Evolutionary conservation across 192 early-diverging fungal genomes (phyloP).

Genomic region (Coemansia sp.): DNA sequence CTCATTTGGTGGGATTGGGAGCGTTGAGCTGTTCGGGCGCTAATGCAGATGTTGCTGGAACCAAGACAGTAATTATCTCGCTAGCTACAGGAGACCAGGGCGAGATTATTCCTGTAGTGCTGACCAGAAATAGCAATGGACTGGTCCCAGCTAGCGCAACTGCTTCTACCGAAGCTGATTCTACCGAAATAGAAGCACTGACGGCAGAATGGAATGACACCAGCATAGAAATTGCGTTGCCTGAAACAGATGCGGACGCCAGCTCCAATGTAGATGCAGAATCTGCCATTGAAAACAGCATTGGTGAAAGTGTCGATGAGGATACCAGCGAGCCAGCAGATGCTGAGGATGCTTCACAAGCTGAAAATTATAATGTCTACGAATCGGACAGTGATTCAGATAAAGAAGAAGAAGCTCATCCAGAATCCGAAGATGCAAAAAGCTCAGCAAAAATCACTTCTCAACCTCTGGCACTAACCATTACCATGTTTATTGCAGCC

Average conservation of each 20-base stretch:
- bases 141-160: background rate
- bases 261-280: background rate
- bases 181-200: too few species aligned
- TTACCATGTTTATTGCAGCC: conserved; percentile 4
- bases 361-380: conserved; percentile 13
- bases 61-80: conserved; percentile 41
- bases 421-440: background rate
- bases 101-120: conserved; percentile 29
- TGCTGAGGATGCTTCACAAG: conserved; percentile 1
- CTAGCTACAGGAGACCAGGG: conserved; percentile 28
- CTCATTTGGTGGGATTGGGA: too few species aligned
- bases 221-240: background rate
- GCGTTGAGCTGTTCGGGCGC: too few species aligned
- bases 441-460: background rate
- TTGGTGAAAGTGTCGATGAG: background rate
- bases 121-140: conserved; percentile 24
- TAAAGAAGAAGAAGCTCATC: background rate
- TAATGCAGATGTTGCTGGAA: conserved; percentile 28
- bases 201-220: background rate
- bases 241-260: background rate
- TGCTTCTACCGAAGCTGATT: background rate
- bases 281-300: background rate
- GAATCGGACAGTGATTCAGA: conserved; percentile 32
- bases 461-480: background rate
- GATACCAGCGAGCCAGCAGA: background rate